Base-by-base conservation (phyloP, 306 rosid species). In the Carpinus fangiana region DNA sequence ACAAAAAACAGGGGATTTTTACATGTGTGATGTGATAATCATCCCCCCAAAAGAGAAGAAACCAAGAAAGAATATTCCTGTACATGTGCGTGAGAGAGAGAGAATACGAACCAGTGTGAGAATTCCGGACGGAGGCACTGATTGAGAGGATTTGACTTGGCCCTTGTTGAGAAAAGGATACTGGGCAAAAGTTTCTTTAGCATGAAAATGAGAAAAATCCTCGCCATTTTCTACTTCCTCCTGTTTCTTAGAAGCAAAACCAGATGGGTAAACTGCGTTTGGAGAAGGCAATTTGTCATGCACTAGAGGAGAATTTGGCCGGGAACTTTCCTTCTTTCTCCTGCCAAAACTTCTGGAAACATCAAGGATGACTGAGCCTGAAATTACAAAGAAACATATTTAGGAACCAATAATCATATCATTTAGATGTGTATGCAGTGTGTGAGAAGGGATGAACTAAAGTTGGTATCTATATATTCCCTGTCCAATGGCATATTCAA, bases 271-370 rank as follows among this genome's bases (percentile, higher is more conserved):
- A 75, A 76, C 81, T 18, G 64, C 75, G 59, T 85, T 83, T 17
- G 74, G 79, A 82, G 81, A 53, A 38, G 82, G 77, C 75, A 70
- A 71, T 50, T 51, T 81, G 38, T 84, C 90, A 68, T 64, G 77
- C 73, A 85, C 84, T 41, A 79, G 72, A 53, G 96, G 89, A 26
- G 91, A 82, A 79, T 82, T 82, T 78, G 93, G 88, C 73, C 56
- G 89, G 46, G 93, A 86, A 77, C 79, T 84, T 48, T 12, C 23
- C 86, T 88, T 90, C 78, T 75, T 88, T 80, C 69, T 80, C 76
- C 81, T 82, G 47, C 86, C 87, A 75, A 86, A 76, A 55, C 78
- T 85, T 46, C 74, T 75, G 56, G 92, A 85, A 84, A 88, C 2
- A 78, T 80, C 77, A 73, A 85, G 74, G 21, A 75, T 17, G 55